These are phyloP conservation scores for Amphichorda felina DNA, from an alignment of 2,329 filamentous ascomycete species.

Conservation along the genomic window DNA sequence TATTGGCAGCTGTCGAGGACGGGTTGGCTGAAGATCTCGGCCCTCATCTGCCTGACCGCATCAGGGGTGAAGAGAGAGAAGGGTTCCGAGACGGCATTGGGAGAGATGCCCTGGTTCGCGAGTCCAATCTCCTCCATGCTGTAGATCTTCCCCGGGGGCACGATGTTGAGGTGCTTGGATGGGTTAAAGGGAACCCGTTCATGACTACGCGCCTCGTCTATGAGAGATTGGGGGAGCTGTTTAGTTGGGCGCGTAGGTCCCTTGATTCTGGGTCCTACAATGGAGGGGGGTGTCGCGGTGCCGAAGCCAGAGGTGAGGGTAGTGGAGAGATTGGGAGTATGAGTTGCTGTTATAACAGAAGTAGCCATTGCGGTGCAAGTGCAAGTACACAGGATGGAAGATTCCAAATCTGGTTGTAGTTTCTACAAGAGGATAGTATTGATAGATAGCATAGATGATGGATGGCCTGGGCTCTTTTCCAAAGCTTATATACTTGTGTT, in stretches of 20 bases:
- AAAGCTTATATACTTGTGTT: background rate
- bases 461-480: too few relatives aligned
- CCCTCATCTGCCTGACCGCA: slow-evolving; percentile 48
- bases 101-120: slow-evolving; percentile 45
- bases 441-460: too few relatives aligned
- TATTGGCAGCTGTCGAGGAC: slow-evolving; percentile 45
- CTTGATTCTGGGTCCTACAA: slow-evolving; percentile 17
- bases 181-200: slow-evolving; percentile 32
- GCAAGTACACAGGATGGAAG: too few relatives aligned
- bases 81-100: slow-evolving; percentile 51
- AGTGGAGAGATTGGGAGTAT: background rate
- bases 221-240: slow-evolving; percentile 13
- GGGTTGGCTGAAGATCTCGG: slow-evolving; percentile 45
- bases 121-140: slow-evolving; percentile 50
- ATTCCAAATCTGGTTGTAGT: too few relatives aligned
- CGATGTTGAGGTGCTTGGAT: slow-evolving; percentile 40
- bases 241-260: slow-evolving; percentile 7
- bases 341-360: background rate
- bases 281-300: too few relatives aligned
- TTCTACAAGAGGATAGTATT: too few relatives aligned
- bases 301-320: background rate
- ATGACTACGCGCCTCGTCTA: slow-evolving; percentile 10
- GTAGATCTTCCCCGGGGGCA: slow-evolving; percentile 35
- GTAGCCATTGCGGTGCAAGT: background rate
- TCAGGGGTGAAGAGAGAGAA: slow-evolving; percentile 52